phyloP scores from a whole-genome alignment of 2,329 filamentous ascomycete genomes.

The Arthrobotrys pseudoclavata region DNA sequence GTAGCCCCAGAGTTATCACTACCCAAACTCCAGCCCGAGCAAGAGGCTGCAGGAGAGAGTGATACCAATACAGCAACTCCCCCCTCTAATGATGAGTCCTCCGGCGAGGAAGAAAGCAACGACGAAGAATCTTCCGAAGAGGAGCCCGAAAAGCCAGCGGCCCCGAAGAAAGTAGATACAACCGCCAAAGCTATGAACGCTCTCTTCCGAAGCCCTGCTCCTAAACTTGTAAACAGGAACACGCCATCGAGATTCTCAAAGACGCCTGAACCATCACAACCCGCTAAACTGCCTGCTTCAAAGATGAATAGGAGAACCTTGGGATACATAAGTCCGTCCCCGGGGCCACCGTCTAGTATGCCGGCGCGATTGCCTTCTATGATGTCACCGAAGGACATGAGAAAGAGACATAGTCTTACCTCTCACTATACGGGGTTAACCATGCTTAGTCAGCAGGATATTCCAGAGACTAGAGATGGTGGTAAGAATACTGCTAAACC shows the following conservation, averaged over 20 bases:
- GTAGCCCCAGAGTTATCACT: slow-evolving; percentile 40
- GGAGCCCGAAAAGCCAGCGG: slow-evolving; percentile 12
- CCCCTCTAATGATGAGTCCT: slow-evolving; percentile 16
- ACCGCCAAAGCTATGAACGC: slow-evolving; percentile 38
- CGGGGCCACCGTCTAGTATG: slow-evolving; percentile 54
- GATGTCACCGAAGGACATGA: slow-evolving; percentile 36
- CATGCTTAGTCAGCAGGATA: slow-evolving; percentile 52
- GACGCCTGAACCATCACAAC: slow-evolving; percentile 35
- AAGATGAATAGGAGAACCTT: slow-evolving; percentile 57
- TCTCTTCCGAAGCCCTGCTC: slow-evolving; percentile 33
- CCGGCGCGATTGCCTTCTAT: slow-evolving; percentile 47
- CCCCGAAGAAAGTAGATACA: slow-evolving; percentile 19
- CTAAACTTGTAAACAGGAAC: slow-evolving; percentile 24
- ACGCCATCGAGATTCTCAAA: slow-evolving; percentile 36
- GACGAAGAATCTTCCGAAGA: slow-evolving; percentile 13
- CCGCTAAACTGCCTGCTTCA: slow-evolving; percentile 39
- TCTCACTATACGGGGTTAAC: slow-evolving; percentile 51
- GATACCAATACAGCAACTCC: slow-evolving; percentile 24
- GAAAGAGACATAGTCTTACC: slow-evolving; percentile 41
- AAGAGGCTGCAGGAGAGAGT: slow-evolving; percentile 4
- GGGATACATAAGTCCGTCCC: slow-evolving; percentile 56
- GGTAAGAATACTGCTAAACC: slow-evolving; percentile 28
- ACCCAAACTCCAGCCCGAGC: not conserved
- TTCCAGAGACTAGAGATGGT: slow-evolving; percentile 45
- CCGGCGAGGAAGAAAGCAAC: slow-evolving; percentile 2